Conservation (phyloP, 768 basidiomycete species). For the Lentinula guzmanii region DNA sequence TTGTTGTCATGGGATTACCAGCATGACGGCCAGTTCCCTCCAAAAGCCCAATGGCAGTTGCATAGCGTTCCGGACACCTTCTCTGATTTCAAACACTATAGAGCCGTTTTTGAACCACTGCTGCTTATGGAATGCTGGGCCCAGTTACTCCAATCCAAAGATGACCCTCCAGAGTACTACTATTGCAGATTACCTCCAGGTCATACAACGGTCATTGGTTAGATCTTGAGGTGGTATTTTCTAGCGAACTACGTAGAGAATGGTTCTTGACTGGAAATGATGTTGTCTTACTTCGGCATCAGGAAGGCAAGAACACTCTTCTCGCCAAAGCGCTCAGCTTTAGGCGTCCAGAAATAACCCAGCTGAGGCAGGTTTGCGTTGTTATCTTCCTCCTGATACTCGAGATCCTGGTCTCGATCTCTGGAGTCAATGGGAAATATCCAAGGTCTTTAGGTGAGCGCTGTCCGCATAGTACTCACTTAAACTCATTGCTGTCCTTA, state of each 20-base stretch:
- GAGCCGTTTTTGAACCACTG: constrained; percentile 74
- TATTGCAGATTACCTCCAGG: constrained; percentile 60
- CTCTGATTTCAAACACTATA: constrained; percentile 58
- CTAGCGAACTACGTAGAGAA: constrained; percentile 53
- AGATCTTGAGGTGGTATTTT: constrained; percentile 67
- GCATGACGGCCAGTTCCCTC: constrained; percentile 57
- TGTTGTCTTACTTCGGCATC: constrained; percentile 70
- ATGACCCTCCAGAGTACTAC: constrained; percentile 48
- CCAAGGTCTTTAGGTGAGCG: constrained; percentile 77
- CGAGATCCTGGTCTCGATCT: constrained; percentile 59
- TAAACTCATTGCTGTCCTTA: constrained; percentile 23
- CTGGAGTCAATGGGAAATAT: constrained; percentile 64
- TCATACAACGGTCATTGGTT: constrained; percentile 77
- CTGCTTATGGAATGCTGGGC: constrained; percentile 89
- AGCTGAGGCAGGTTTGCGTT: constrained; percentile 56
- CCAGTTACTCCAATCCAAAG: constrained; percentile 75
- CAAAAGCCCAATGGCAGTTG: constrained; percentile 34
- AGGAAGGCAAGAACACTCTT: constrained; percentile 43
- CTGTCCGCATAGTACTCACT: not conserved
- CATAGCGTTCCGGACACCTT: constrained; percentile 62
- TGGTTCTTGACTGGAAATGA: constrained; percentile 82
- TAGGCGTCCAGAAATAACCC: constrained; percentile 28
- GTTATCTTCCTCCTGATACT: constrained; percentile 30
- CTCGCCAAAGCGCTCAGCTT: constrained; percentile 60
- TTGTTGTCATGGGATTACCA: constrained; percentile 87